These are phyloP conservation scores for Pseudocercospora fijiensis DNA, from an alignment of 2,329 filamentous ascomycete species.

Conservation along the genomic window DNA sequence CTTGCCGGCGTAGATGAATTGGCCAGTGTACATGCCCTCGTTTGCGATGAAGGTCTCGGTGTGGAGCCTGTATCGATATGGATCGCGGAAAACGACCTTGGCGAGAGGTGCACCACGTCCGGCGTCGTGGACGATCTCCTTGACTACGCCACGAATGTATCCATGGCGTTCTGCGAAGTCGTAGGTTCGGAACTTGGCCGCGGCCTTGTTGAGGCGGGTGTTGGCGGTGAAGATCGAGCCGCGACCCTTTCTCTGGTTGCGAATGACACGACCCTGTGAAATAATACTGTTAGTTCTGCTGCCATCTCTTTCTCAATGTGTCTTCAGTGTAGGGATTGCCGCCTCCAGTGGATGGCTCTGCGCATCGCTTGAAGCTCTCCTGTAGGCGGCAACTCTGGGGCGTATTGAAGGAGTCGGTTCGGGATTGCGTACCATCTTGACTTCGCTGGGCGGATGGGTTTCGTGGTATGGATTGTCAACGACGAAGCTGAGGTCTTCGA, in stretches of 20 bases:
- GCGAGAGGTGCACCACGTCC: conserved; percentile 97
- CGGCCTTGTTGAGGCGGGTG: conserved; percentile 77
- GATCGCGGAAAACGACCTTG: conserved; percentile 94
- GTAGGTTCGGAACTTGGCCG: conserved; percentile 93
- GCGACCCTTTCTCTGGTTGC: conserved; percentile 71
- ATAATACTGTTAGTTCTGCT: not conserved
- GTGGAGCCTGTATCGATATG: conserved; percentile 96
- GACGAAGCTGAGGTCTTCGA: not conserved
- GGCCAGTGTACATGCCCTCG: conserved; percentile 99
- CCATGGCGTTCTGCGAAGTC: conserved; percentile 80
- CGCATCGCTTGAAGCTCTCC: not conserved
- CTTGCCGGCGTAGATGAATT: conserved; percentile 99
- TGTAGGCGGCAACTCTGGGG: not conserved
- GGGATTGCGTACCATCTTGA: conserved; percentile 5
- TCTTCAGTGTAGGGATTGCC: not conserved
- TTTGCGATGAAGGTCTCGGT: conserved; percentile 99
- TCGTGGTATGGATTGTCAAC: not conserved
- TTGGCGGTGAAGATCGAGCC: conserved; percentile 69
- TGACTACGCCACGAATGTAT: conserved; percentile 95
- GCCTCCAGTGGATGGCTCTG: not conserved
- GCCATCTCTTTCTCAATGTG: conserved; percentile 2
- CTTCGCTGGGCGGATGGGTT: conserved; percentile 16
- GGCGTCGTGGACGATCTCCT: conserved; percentile 98
- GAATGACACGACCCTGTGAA: conserved; percentile 22
- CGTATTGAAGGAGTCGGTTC: not conserved